Conservation (phyloP, 257 asterid genomes). For the Solanum peruvianum region DNA sequence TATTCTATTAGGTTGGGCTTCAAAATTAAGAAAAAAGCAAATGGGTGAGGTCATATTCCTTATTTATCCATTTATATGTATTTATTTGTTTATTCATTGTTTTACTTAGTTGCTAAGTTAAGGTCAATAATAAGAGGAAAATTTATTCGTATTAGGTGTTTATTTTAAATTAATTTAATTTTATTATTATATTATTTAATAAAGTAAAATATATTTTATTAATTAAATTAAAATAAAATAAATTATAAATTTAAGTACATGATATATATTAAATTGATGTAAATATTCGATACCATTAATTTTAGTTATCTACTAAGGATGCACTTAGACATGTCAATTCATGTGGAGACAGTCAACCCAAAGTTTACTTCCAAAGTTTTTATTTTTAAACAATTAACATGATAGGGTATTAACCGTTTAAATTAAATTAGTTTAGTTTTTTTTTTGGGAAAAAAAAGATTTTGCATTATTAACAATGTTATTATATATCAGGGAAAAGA, state of each 20-base stretch:
- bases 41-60: background rate
- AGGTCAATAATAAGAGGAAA: background rate
- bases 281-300: too few relatives aligned
- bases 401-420: background rate
- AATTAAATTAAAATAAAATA: too few relatives aligned
- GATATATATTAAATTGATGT: too few relatives aligned
- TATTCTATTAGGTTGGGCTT: background rate
- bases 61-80: background rate
- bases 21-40: background rate
- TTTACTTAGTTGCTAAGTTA: background rate
- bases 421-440: too few relatives aligned
- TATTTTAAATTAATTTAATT: too few relatives aligned
- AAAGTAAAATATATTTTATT: too few relatives aligned
- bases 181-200: too few relatives aligned
- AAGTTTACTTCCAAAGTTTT: background rate
- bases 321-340: background rate
- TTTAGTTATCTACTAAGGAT: too few relatives aligned
- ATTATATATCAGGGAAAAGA: background rate
- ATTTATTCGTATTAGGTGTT: accelerated
- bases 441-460: too few relatives aligned
- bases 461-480: background rate
- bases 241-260: too few relatives aligned
- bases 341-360: background rate
- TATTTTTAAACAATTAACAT: too few relatives aligned
- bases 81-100: background rate